Evolutionary conservation across 2,329 filamentous ascomycete species (phyloP).

Genomic region (Microcera coccophila): DNA sequence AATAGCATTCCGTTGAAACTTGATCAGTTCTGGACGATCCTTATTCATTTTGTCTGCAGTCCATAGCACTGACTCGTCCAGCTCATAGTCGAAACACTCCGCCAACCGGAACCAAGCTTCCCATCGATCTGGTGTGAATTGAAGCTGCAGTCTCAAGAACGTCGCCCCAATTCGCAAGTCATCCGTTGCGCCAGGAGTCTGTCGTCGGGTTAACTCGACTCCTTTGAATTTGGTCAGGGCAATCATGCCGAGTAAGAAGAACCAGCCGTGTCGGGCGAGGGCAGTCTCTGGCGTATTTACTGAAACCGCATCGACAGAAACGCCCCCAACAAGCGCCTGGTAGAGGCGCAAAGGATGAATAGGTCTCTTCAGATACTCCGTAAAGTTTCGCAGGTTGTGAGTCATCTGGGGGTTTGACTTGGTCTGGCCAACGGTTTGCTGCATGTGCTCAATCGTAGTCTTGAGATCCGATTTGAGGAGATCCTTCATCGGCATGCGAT

Average conservation of each 20-base stretch:
- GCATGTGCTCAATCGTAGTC: constrained; percentile 86
- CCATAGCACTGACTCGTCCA: constrained; percentile 86
- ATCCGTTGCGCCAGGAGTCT: constrained; percentile 74
- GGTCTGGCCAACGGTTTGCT: constrained; percentile 74
- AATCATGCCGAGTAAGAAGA: constrained; percentile 84
- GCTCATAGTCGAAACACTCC: constrained; percentile 81
- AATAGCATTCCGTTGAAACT: constrained; percentile 73
- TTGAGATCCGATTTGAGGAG: constrained; percentile 88
- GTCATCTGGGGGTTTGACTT: constrained; percentile 76
- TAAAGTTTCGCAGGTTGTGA: constrained; percentile 83
- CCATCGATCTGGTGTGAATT: constrained; percentile 79
- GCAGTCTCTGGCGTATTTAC: constrained; percentile 66
- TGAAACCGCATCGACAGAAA: constrained; percentile 67
- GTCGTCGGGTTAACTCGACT: constrained; percentile 66
- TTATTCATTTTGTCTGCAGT: constrained; percentile 89
- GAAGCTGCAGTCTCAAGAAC: constrained; percentile 76
- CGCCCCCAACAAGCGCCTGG: constrained; percentile 72
- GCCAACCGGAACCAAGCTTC: constrained; percentile 87
- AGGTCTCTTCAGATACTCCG: constrained; percentile 74
- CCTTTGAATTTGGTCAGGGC: constrained; percentile 78
- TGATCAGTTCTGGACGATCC: constrained; percentile 68
- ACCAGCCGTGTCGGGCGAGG: constrained; percentile 82
- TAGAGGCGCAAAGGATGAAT: constrained; percentile 80
- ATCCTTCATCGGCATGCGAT: constrained; percentile 84
- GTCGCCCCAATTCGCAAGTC: constrained; percentile 78